Base-by-base conservation (phyloP, 139 green algal species). In the Dunaliella primolecta region DNA sequence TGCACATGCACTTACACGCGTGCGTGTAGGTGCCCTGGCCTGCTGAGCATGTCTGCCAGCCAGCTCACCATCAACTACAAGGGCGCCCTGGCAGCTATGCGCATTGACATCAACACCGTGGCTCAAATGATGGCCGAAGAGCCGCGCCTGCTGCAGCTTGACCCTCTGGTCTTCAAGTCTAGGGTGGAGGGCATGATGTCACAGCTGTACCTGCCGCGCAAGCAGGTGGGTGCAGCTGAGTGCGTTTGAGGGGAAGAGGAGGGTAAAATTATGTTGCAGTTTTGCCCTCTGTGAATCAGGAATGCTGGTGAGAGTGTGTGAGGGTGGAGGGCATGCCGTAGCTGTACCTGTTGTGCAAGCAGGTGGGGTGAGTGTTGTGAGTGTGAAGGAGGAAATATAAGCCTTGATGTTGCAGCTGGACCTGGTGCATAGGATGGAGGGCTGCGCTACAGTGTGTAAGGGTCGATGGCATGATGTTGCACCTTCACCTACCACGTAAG, bases 21-120 rank as follows among this genome's bases (percentile, higher is more conserved):
- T 25, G 46, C 46, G 7, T 64, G 46, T 37, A 83, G 37, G 78
- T 83, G 78, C 38, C 78, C 78, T 36, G 29, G 27, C 25, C 37
- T 83, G 37, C 78, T 83, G 78, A 36, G 78, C 78, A 70, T 46
- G 2, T 27, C 37, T 27, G 35, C 78, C 2, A 36, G 21, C 25
- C 37, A 83, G 78, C 78, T 83, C 24, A 7, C 34, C 3, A n/a
- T n/a, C 36, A 83, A 83, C 78, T 31, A 83, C 78, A 35, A 33
- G 37, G 78, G 78, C 11, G 78, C 78, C 1, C 78, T 74, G 37
- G 78, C 37, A 21, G 78, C 35, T 3, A 36, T 83, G 78, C 78
- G 37, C 15, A 83, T 83, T 24, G 38, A 83, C 37, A 24, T 37
- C 1, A 37, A 25, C 33, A 38, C 78, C 24, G 78, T 83, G 2